Evolutionary conservation across 2,329 filamentous ascomycete genomes (phyloP).

Genomic region (Aspergillus vadensis): DNA sequence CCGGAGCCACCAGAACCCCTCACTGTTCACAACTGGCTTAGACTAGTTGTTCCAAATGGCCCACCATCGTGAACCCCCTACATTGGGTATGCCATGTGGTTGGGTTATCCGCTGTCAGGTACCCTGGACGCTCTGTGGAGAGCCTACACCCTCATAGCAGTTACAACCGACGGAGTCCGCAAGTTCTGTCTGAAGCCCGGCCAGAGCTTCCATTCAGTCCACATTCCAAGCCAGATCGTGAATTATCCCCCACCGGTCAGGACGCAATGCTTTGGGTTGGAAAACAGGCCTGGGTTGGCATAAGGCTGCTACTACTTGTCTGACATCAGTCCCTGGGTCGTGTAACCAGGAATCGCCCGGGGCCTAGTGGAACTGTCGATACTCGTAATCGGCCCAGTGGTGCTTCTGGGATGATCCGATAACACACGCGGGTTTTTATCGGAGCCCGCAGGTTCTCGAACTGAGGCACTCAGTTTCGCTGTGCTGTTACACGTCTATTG

Average conservation of each 20-base stretch:
- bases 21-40: background rate
- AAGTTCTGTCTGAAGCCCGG: background rate
- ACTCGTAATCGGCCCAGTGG: background rate
- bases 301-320: background rate
- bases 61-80: background rate
- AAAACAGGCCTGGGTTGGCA: background rate
- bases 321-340: constrained; percentile 1
- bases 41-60: background rate
- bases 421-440: background rate
- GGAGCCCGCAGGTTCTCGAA: background rate
- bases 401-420: background rate
- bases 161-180: background rate
- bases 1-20: background rate
- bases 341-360: background rate
- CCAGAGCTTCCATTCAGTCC: background rate
- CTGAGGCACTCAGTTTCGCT: background rate
- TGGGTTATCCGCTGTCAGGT: background rate
- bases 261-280: background rate
- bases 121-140: background rate
- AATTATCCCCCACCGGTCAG: background rate
- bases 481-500: background rate
- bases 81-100: too few relatives aligned
- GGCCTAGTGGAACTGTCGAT: background rate
- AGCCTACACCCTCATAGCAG: background rate
- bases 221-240: background rate